These are phyloP conservation scores for Linaria vulgaris DNA, from an alignment of 257 asterid species.

Conservation along the genomic window DNA sequence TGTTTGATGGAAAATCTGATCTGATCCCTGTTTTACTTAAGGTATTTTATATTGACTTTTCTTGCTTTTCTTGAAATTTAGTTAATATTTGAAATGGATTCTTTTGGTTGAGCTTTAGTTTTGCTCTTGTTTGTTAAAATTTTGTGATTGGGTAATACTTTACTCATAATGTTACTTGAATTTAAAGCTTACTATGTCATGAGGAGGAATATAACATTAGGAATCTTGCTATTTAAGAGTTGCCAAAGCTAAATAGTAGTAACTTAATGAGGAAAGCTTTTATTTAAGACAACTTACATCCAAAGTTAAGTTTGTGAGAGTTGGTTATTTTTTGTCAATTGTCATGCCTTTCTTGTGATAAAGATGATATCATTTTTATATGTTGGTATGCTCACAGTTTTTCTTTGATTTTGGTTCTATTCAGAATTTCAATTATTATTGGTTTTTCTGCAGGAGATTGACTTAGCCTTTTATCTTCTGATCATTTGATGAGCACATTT, in stretches of 20 bases:
- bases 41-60: slow-evolving; percentile 42
- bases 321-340: slow-evolving; percentile 40
- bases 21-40: too few species aligned
- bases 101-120: slow-evolving; percentile 13
- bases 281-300: slow-evolving; percentile 26
- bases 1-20: slow-evolving; percentile 40
- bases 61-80: slow-evolving; percentile 3
- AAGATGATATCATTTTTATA: slow-evolving; percentile 2
- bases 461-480: slow-evolving; percentile 34
- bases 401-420: slow-evolving; percentile 6
- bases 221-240: slow-evolving; percentile 25
- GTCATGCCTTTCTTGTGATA: slow-evolving; percentile 63
- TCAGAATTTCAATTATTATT: slow-evolving; percentile 20
- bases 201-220: slow-evolving; percentile 19
- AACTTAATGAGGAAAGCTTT: slow-evolving; percentile 19
- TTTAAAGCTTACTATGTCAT: slow-evolving; percentile 32
- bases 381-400: not conserved
- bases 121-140: slow-evolving; percentile 35
- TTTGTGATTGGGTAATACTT: slow-evolving; percentile 50
- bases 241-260: slow-evolving; percentile 16
- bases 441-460: slow-evolving; percentile 46
- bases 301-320: slow-evolving; percentile 35
- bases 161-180: slow-evolving; percentile 54
- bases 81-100: not conserved
- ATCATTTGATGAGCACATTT: slow-evolving; percentile 46